Base-by-base conservation (phyloP, 1,284 basidiomycete species). In the Fomitopsis palustris region DNA sequence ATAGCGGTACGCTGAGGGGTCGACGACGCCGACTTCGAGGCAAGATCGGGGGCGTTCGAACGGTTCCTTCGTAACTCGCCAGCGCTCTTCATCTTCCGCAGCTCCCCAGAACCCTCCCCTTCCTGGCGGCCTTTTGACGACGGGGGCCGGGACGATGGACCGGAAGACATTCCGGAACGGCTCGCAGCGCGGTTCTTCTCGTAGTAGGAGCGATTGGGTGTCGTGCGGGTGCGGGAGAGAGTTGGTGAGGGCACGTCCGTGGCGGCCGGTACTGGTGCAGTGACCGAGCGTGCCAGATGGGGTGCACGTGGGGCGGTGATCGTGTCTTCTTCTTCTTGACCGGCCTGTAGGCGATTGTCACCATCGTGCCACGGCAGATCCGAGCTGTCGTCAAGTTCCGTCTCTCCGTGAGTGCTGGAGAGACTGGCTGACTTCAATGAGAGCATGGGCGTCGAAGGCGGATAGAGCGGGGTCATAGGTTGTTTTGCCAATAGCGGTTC, bases 21-120 rank as follows among this genome's bases (percentile, higher is more conserved):
- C 42, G 69, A 66, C 12, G 65, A 62, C 42, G 67, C 61, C 29
- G 71, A 68, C 51, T 58, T 62, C 17, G 69, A 65, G 27, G 64
- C 58, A 39, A 49, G 56, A 38, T 59, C 51, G 38, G 67, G 43
- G 16, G 60, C 62, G 9, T 65, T 68, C 10, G 59, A 58, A 38
- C 66, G 58, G 21, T 78, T 80, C 60, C 83, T 78, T 54, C 86
- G 82, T 38, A 94, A 75, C 67, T 92, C 89, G 29, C 91, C 92
- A 12, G 92, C 92, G 68, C 90, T 93, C 72, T 92, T 91, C 92
- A 95, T 94, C 70, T 85, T 87, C 58, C 90, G 84, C 45, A 92
- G 68, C 67, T 92, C 88, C 55, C 75, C 74, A 54, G 77, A 73
- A 51, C 74, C 73, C 14, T 76, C 71, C 54, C 78, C 72, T 53